phyloP scores from a whole-genome alignment of 2,329 filamentous ascomycete genomes.

The Pseudogymnoascus sp. region DNA sequence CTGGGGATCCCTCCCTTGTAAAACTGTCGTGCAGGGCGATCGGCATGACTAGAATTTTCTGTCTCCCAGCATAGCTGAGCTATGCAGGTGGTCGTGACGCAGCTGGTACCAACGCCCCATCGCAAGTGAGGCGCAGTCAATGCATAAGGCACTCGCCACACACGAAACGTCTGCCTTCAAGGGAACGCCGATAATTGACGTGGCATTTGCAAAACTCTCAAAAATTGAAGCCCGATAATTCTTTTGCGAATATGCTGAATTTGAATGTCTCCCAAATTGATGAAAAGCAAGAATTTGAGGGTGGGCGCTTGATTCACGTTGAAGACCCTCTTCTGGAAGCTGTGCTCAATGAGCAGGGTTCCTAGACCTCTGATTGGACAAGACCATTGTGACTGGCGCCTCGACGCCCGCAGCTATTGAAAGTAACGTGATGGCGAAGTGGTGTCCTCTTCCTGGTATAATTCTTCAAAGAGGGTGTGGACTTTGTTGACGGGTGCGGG shows the following conservation, averaged over 20 bases:
- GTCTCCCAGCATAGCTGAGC: conserved; percentile 4
- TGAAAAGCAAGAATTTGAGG: conserved; percentile 5
- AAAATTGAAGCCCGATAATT: neutral
- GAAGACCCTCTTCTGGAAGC: conserved; percentile 13
- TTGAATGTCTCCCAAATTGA: conserved; percentile 12
- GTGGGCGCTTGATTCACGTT: conserved; percentile 10
- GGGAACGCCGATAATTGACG: conserved; percentile 7
- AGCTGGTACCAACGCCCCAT: neutral
- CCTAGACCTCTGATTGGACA: conserved; percentile 21
- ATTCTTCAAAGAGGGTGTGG: conserved; percentile 1
- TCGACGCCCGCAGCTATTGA: conserved; percentile 17
- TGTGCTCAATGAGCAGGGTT: conserved; percentile 19
- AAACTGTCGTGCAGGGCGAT: conserved; percentile 1
- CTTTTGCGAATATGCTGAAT: neutral
- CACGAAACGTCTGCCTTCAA: neutral
- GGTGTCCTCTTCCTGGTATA: conserved; percentile 21
- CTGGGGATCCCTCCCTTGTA: neutral
- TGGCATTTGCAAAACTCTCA: neutral
- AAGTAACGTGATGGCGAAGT: conserved; percentile 25
- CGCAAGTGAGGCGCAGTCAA: conserved; percentile 3
- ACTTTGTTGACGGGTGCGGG: neutral
- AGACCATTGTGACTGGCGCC: conserved; percentile 11
- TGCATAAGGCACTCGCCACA: conserved; percentile 1
- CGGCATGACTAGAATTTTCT: conserved; percentile 2
- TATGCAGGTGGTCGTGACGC: neutral